Percentiles rank a stretch among this genome's conserved stretches.
Conservation (phyloP, 148 eudicot genomes). For the Euryodendron excelsum region DNA sequence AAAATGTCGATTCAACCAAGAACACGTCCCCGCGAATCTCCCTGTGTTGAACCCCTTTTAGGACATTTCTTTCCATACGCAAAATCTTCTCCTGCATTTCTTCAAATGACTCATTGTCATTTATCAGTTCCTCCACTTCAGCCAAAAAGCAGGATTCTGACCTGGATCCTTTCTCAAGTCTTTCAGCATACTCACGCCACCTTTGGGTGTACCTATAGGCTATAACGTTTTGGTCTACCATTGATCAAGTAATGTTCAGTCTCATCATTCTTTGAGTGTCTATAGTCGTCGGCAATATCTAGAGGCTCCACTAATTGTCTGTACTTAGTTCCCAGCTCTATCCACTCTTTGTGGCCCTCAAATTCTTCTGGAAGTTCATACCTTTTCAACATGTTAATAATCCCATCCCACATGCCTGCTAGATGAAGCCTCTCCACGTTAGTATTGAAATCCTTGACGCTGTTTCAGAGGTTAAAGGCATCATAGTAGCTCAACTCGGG, state of each 20-base stretch:
- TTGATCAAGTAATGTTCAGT: conserved; percentile 66
- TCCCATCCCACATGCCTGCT: conserved; percentile 92
- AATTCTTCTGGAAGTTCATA: conserved; percentile 76
- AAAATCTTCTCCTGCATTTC: conserved; percentile 41
- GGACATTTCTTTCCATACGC: conserved; percentile 36
- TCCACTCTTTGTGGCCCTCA: conserved; percentile 73
- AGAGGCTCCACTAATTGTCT: conserved; percentile 71
- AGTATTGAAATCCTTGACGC: conserved; percentile 52
- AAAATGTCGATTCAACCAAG: too few species aligned
- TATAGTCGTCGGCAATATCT: conserved; percentile 80
- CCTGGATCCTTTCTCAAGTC: conserved; percentile 30
- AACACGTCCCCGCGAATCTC: conserved; percentile 40
- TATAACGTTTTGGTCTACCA: conserved; percentile 73
- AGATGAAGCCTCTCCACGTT: conserved; percentile 65
- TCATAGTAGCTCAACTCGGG: conserved; percentile 66
- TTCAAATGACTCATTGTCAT: conserved; percentile 30
- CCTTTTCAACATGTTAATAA: conserved; percentile 67
- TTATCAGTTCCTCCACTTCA: conserved; percentile 62
- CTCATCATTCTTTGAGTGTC: conserved; percentile 66
- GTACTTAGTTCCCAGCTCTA: conserved; percentile 70
- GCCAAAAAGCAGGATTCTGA: conserved; percentile 85
- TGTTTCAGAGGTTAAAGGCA: conserved; percentile 62
- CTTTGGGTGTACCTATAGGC: conserved; percentile 56
- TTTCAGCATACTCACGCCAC: conserved; percentile 72
- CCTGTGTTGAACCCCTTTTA: conserved; percentile 33